phyloP scores from a whole-genome alignment of 176 grass and related monocot genomes.

The Triticum aestivum region IWGSC_CS_RefSeq_v2.1 NC_057810.1:167517775-167518274 shows the following conservation, averaged over 20 bases:
- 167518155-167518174: background rate
- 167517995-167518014: background rate
- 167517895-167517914: background rate
- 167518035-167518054: background rate
- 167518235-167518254: background rate
- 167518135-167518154: background rate
- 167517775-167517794: background rate
- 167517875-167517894: background rate
- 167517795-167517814: constrained; percentile 50
- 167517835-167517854: constrained; percentile 54
- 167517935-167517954: background rate
- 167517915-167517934: background rate
- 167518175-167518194: background rate
- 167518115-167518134: background rate
- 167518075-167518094: background rate
- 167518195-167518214: background rate
- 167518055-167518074: background rate
- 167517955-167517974: background rate
- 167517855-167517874: background rate
- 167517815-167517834: constrained; percentile 77
- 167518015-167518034: background rate
- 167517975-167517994: background rate
- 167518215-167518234: background rate
- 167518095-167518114: background rate
- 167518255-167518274: background rate